A percentile compares a stretch with the other conserved stretches of the same genome.
These are phyloP conservation scores for Vaccinium macrocarpon DNA, from an alignment of 148 eudicot species.

Conservation along the genomic window DNA sequence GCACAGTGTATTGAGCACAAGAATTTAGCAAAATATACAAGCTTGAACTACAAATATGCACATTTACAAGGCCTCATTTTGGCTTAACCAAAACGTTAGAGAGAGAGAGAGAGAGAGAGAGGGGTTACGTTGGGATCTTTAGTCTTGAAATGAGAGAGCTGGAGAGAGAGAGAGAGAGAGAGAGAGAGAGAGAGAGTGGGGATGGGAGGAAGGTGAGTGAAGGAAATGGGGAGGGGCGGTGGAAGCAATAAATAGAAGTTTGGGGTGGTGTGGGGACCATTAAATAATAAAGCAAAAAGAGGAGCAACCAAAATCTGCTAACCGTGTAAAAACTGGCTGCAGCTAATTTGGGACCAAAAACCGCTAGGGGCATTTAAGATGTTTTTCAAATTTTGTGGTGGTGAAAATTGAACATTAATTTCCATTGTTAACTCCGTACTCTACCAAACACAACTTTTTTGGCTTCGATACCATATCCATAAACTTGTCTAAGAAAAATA, in stretches of 20 bases:
- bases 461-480: no score
- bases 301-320: not conserved
- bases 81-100: not conserved
- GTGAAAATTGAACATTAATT: not conserved
- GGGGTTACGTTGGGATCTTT: slow-evolving; percentile 7
- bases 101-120: not conserved
- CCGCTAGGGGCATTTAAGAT: not conserved
- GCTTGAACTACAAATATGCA: not conserved
- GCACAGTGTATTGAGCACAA: slow-evolving; percentile 14
- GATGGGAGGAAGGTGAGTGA: slow-evolving; percentile 14
- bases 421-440: no score
- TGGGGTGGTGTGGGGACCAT: slow-evolving; percentile 8
- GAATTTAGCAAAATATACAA: slow-evolving; percentile 8
- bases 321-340: not conserved
- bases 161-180: not conserved
- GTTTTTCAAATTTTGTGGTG: not conserved
- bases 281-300: not conserved
- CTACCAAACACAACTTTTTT: no score
- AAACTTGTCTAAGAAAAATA: no score
- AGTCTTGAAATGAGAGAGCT: not conserved
- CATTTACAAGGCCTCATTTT: not conserved
- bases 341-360: slow-evolving; percentile 21
- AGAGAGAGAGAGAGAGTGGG: slow-evolving; percentile 15
- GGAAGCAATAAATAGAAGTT: slow-evolving; percentile 40
- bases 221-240: slow-evolving; percentile 12